Evolutionary conservation across 306 rosid genomes (phyloP).

Genomic region (Pueraria montana): DNA sequence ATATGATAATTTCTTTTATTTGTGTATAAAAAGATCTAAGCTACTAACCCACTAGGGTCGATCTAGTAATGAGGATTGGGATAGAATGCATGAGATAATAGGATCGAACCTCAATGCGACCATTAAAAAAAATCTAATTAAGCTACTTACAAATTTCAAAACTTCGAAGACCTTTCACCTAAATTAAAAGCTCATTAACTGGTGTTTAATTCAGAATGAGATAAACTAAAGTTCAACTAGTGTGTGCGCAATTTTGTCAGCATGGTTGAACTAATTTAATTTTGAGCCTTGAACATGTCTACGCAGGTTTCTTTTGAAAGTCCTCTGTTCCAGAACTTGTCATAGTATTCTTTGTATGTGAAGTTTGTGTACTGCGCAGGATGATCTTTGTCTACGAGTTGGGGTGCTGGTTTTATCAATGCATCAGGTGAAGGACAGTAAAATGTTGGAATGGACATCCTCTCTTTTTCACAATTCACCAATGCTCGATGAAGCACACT

Average conservation of each 20-base stretch:
- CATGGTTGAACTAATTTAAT: background rate
- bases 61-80: too few species aligned
- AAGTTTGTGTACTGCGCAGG: conserved; percentile 58
- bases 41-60: too few species aligned
- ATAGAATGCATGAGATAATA: too few species aligned
- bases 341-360: conserved; percentile 71
- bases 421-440: conserved; percentile 81
- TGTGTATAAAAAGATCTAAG: too few species aligned
- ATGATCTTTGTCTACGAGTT: conserved; percentile 55
- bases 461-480: conserved; percentile 72
- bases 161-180: too few species aligned
- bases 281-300: conserved; percentile 46
- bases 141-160: too few species aligned
- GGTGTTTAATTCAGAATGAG: background rate
- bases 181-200: background rate
- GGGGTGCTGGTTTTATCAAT: conserved; percentile 65
- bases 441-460: conserved; percentile 86
- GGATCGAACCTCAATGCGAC: too few species aligned
- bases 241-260: background rate
- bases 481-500: conserved; percentile 92
- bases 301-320: conserved; percentile 52
- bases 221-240: background rate
- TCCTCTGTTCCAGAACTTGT: conserved; percentile 79
- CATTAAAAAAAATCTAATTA: too few species aligned
- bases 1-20: too few species aligned